A percentile compares a stretch with the other conserved stretches of the same genome.
Evolutionary conservation across 169 alveolate genomes (phyloP).

Genomic region (Plasmodium yoelii): DNA sequence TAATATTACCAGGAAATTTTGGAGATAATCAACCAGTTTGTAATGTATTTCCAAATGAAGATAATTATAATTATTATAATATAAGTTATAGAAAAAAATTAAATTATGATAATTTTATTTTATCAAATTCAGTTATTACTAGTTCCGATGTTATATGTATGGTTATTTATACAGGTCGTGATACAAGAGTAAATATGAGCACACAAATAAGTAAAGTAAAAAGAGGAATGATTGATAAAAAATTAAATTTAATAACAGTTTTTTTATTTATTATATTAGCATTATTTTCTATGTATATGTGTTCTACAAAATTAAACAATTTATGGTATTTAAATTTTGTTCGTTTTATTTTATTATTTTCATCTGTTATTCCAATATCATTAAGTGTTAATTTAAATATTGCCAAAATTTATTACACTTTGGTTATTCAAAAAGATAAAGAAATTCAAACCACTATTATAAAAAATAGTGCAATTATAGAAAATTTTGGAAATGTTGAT

Average conservation of each 20-base stretch:
- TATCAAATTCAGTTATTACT: conserved; percentile 95
- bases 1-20: conserved; percentile 7
- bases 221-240: conserved; percentile 93
- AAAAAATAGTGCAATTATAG: conserved; percentile 90
- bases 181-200: conserved; percentile 85
- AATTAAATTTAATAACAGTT: conserved; percentile 91
- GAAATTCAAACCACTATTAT: conserved; percentile 95
- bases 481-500: conserved; percentile 98
- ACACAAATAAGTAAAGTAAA: conserved; percentile 90
- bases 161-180: conserved; percentile 94
- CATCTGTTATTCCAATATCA: conserved; percentile 97
- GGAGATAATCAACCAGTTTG: neutral
- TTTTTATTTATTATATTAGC: conserved; percentile 89
- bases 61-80: conserved; percentile 55
- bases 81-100: conserved; percentile 50
- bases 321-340: conserved; percentile 80
- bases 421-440: conserved; percentile 91
- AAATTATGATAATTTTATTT: conserved; percentile 91
- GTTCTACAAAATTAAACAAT: conserved; percentile 53
- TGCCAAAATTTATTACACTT: conserved; percentile 94
- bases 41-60: conserved; percentile 52
- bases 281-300: conserved; percentile 74
- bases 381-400: conserved; percentile 97
- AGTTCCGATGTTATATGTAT: conserved; percentile 93
- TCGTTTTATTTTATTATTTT: conserved; percentile 94